Evolutionary conservation across 2,329 filamentous ascomycete genomes (phyloP), one percentile per base, ranked within the genome.

Genomic region (Ascochyta fabae): DNA sequence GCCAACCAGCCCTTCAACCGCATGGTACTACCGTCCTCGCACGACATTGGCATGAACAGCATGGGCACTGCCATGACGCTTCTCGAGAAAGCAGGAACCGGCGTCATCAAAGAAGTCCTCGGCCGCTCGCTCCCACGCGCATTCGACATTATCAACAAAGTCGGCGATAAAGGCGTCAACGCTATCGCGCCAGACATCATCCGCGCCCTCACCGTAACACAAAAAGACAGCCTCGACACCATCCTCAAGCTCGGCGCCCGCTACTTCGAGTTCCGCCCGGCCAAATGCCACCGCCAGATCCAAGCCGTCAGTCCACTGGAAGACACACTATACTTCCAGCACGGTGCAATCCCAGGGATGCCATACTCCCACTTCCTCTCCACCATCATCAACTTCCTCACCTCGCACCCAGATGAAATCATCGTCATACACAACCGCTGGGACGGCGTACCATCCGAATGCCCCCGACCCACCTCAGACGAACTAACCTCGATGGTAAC

Each of bases 241-340:
- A 79, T 83, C 41, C 74, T 84, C 45, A 68, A 68, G 35, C 73
- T 83, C 34, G 81, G 81, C 0, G 79, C 79, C 0, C 65, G 81
- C 4, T 83, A 83, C 68, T 83, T 83, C 48, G 81, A 83, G 66
- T 83, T 83, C 61, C 71, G 81, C 6, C 81, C 81, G 0, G 81
- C 81, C 0, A 77, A 79, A 53, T 77, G 80, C 47, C 79, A 81
- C 63, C 67, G 70, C 1, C 71, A 72, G 52, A 68, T 83, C 52
- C 71, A 77, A 36, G 61, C 58, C 5, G 62, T 70, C 19, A 66
- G 64, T 29, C 69, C 70, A n/a, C 69, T 79, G 6, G 77, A 79
- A 1, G 79, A 83, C 58, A 74, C 73, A 13, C 71, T 78, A 50
- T 84, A 82, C 57, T 84, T 83, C 68, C 78, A 80, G 61, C 81